phyloP scores from a whole-genome alignment of 1,284 basidiomycete species.

The Trametes polyzona region DNA sequence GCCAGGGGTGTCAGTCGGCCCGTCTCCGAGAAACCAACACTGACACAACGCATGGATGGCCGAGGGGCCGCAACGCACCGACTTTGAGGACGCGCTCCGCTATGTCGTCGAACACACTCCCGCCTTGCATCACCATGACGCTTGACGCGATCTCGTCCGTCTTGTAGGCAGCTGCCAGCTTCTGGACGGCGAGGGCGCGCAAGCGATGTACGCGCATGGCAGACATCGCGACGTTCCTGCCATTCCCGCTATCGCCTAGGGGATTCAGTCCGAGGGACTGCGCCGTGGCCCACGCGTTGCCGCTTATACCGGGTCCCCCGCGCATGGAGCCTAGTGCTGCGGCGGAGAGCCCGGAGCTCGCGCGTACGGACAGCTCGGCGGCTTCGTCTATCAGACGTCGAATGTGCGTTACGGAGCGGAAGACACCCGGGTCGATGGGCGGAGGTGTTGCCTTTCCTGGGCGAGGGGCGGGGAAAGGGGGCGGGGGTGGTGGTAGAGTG shows the following conservation, averaged over 20 bases:
- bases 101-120: slow-evolving; percentile 84
- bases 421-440: slow-evolving; percentile 84
- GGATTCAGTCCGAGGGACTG: slow-evolving; percentile 64
- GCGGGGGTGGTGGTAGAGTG: slow-evolving; percentile 43
- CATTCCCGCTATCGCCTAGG: slow-evolving; percentile 51
- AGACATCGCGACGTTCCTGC: slow-evolving; percentile 79
- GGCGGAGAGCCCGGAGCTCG: slow-evolving; percentile 76
- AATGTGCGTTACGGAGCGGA: slow-evolving; percentile 71
- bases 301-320: slow-evolving; percentile 37
- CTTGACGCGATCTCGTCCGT: slow-evolving; percentile 85
- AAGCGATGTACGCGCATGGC: slow-evolving; percentile 78
- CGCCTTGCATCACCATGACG: slow-evolving; percentile 90
- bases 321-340: slow-evolving; percentile 70
- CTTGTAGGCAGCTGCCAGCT: slow-evolving; percentile 79
- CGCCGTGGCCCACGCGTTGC: slow-evolving; percentile 59
- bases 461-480: slow-evolving; percentile 52
- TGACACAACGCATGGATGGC: background rate
- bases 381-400: slow-evolving; percentile 83
- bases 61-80: slow-evolving; percentile 50
- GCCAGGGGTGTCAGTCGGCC: background rate
- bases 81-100: slow-evolving; percentile 78
- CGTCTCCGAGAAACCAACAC: background rate
- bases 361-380: slow-evolving; percentile 79
- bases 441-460: slow-evolving; percentile 72
- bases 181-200: slow-evolving; percentile 77